Evolutionary conservation across 495 filamentous ascomycete genomes (phyloP).

Genomic region (Hypoxylon cercidicola): DNA sequence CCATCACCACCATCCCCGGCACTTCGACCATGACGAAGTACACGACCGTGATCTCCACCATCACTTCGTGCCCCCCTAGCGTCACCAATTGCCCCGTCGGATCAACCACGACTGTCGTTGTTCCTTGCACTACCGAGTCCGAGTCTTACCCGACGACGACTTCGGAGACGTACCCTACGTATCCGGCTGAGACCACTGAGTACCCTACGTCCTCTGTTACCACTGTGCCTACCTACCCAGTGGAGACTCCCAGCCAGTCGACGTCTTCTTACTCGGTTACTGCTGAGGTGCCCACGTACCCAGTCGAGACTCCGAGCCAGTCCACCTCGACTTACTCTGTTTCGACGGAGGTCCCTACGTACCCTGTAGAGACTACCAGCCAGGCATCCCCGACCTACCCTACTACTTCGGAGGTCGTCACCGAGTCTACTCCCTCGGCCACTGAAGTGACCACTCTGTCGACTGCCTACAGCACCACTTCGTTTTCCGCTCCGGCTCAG

Average conservation of each 20-base stretch:
- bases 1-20: constrained; percentile 3
- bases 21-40: constrained; percentile 25
- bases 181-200: constrained; percentile 1
- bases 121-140: constrained; percentile 27
- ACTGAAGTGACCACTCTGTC: constrained; percentile 19
- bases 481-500: constrained; percentile 9
- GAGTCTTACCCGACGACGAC: constrained; percentile 22
- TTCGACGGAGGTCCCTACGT: constrained; percentile 8
- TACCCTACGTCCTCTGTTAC: neutral
- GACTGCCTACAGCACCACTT: constrained; percentile 18
- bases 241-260: constrained; percentile 13
- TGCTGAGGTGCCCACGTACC: constrained; percentile 14
- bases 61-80: constrained; percentile 60
- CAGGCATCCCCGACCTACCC: constrained; percentile 18
- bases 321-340: neutral
- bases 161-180: constrained; percentile 10
- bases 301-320: constrained; percentile 5
- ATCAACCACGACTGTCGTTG: constrained; percentile 30
- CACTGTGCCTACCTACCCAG: constrained; percentile 22
- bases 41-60: constrained; percentile 49
- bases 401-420: neutral
- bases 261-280: constrained; percentile 27
- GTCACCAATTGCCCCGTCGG: constrained; percentile 64
- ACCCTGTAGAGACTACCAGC: constrained; percentile 17
- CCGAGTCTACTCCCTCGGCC: neutral